These are phyloP conservation scores for Lathyrus tuberosus DNA, from an alignment of 306 rosid species.

Conservation along the genomic window DNA sequence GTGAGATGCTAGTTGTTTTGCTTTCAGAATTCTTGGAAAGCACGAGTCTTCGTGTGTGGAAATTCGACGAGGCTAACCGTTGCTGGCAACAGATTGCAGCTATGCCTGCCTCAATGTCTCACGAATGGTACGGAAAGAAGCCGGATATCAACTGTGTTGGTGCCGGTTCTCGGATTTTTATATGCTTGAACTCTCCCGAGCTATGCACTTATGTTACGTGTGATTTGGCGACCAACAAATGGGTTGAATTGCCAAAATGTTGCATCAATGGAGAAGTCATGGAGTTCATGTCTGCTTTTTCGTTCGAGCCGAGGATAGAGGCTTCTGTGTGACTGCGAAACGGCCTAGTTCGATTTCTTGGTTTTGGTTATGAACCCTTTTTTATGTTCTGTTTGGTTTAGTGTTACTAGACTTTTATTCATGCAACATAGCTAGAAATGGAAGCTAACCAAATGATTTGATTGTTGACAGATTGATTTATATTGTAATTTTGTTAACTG, in stretches of 20 bases:
- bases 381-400: constrained; percentile 18
- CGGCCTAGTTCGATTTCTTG: background rate
- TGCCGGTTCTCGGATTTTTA: constrained; percentile 63
- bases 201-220: constrained; percentile 59
- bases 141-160: constrained; percentile 93
- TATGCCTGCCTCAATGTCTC: constrained; percentile 90
- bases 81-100: constrained; percentile 81
- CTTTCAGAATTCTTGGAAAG: constrained; percentile 81
- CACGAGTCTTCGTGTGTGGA: constrained; percentile 83
- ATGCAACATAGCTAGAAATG: constrained; percentile 44
- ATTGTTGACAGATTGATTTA: constrained; percentile 39
- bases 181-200: constrained; percentile 77
- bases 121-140: constrained; percentile 87
- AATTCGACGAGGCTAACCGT: constrained; percentile 55
- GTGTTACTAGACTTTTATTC: constrained; percentile 36
- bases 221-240: constrained; percentile 63
- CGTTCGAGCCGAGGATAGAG: constrained; percentile 93
- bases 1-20: constrained; percentile 80
- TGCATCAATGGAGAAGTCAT: constrained; percentile 64
- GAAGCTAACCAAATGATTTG: constrained; percentile 43
- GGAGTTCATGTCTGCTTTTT: constrained; percentile 88
- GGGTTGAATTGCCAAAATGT: constrained; percentile 80
- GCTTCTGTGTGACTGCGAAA: constrained; percentile 58
- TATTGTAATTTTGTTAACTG: constrained; percentile 34
- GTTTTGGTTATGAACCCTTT: constrained; percentile 23